Percentiles rank a stretch among this genome's conserved stretches.
These are phyloP conservation scores for Candida taoyuanica DNA, from an alignment of 805 yeast genomes.

Conservation along the genomic window DNA sequence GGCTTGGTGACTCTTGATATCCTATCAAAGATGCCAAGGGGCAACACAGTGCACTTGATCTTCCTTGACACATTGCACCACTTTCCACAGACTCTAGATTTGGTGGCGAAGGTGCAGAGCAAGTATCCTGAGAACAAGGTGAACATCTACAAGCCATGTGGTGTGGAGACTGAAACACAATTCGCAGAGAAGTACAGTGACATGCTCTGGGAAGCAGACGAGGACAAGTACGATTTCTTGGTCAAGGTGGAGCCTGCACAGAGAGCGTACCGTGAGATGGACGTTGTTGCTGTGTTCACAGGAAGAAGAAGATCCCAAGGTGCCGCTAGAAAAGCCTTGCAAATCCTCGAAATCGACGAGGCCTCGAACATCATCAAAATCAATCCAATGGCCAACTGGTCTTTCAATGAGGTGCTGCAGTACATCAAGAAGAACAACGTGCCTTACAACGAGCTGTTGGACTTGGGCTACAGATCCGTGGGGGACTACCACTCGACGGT, in stretches of 20 bases:
- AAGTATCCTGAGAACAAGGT: slow-evolving; percentile 53
- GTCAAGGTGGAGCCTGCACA: slow-evolving; percentile 92
- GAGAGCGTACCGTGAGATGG: slow-evolving; percentile 70
- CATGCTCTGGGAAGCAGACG: slow-evolving; percentile 78
- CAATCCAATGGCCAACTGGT: slow-evolving; percentile 85
- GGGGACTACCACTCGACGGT: slow-evolving; percentile 95
- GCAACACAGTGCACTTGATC: slow-evolving; percentile 60
- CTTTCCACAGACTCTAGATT: slow-evolving; percentile 86
- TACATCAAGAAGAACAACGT: slow-evolving; percentile 70
- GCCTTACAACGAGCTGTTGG: slow-evolving; percentile 81
- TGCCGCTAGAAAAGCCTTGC: slow-evolving; percentile 66
- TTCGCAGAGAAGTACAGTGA: slow-evolving; percentile 70
- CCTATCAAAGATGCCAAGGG: slow-evolving; percentile 47
- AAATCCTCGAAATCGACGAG: slow-evolving; percentile 72
- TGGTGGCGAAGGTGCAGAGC: slow-evolving; percentile 53
- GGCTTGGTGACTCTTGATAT: slow-evolving; percentile 88
- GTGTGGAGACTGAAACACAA: slow-evolving; percentile 50
- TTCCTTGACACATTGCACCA: slow-evolving; percentile 90
- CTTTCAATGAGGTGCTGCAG: slow-evolving; percentile 60
- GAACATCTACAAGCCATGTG: slow-evolving; percentile 65
- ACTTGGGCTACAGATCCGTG: slow-evolving; percentile 82
- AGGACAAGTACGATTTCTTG: slow-evolving; percentile 72
- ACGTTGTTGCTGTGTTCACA: slow-evolving; percentile 81
- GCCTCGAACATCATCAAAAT: slow-evolving; percentile 72
- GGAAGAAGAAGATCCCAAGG: slow-evolving; percentile 93